Evolutionary conservation across 768 basidiomycete species (phyloP), one percentile per base, ranked within the genome.

Genomic region (Tylopilus sp.): DNA sequence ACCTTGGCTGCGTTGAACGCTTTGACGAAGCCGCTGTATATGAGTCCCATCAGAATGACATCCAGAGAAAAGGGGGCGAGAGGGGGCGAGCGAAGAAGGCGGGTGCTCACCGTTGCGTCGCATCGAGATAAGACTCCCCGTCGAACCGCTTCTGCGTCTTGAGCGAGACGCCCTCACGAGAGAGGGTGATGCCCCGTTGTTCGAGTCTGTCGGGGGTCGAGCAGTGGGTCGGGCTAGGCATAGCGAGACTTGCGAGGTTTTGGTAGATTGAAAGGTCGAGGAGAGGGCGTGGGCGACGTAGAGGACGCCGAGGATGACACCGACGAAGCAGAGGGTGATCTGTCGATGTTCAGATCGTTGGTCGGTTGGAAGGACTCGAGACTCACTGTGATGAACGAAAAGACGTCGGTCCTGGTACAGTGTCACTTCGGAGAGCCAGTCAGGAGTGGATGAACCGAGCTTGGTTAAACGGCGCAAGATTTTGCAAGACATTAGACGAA

Each of bases 71-170:
- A n/a, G n/a, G n/a, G n/a, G n/a, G n/a, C n/a, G 21, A 3, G 16
- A n/a, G 25, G 19, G 24, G 16, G n/a, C 24, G 21, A 0, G 34
- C 7, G 30, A 31, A 31, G 13, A 13, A 31, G 13, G 13, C 9
- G 6, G 21, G 10, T 10, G 11, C 48, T 46, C 29, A 86, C 87
- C 87, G 72, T 62, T 88, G 87, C 17, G 87, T 87, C 11, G 89
- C n/a, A n/a, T n/a, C n/a, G n/a, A n/a, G n/a, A n/a, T n/a, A n/a
- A n/a, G n/a, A n/a, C n/a, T n/a, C n/a, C n/a, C n/a, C n/a, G n/a
- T n/a, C n/a, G n/a, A n/a, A n/a, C n/a, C n/a, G n/a, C n/a, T n/a
- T n/a, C n/a, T n/a, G n/a, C n/a, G n/a, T n/a, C n/a, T n/a, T n/a
- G n/a, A n/a, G n/a, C n/a, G n/a, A n/a, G n/a, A n/a, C 74, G 4